These are phyloP conservation scores for Pseudonitzschia multiseries DNA, from an alignment of 108 stramenopile genomes.

Conservation along the genomic window DNA sequence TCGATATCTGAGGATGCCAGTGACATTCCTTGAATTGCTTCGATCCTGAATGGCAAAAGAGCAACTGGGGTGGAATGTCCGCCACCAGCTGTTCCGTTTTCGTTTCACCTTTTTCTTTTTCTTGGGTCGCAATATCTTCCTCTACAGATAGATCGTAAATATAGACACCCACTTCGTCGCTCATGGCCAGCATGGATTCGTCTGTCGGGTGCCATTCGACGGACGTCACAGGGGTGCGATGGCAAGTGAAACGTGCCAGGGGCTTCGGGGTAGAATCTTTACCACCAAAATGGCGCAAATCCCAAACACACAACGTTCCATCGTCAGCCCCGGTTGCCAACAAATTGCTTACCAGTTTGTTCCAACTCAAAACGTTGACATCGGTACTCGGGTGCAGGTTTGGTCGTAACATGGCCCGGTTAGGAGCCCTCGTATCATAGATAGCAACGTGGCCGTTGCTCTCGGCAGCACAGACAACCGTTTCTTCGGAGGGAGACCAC, in stretches of 20 bases:
- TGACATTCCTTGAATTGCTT: conserved; percentile 92
- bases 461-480: conserved; percentile 92
- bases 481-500: conserved; percentile 93
- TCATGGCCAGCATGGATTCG: conserved; percentile 88
- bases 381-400: conserved; percentile 77
- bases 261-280: conserved; percentile 45
- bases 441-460: conserved; percentile 80
- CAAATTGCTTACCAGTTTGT: conserved; percentile 86
- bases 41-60: conserved; percentile 96
- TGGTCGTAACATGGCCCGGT: conserved; percentile 79
- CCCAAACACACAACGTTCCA: conserved; percentile 92
- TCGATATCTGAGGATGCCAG: conserved; percentile 98
- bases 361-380: conserved; percentile 98
- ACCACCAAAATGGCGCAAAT: conserved; percentile 80
- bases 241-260: conserved; percentile 88
- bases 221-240: conserved; percentile 89
- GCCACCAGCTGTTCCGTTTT: conserved; percentile 45
- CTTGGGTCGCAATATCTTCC: conserved; percentile 70
- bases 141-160: conserved; percentile 97
- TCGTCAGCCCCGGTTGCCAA: conserved; percentile 95
- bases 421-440: conserved; percentile 88
- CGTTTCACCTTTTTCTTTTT: background rate
- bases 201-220: conserved; percentile 98
- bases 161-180: conserved; percentile 87
- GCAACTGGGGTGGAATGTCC: conserved; percentile 95